Conservation (phyloP, 1,139 yeast genomes). For the Geotrichum phurueaensis region DNA sequence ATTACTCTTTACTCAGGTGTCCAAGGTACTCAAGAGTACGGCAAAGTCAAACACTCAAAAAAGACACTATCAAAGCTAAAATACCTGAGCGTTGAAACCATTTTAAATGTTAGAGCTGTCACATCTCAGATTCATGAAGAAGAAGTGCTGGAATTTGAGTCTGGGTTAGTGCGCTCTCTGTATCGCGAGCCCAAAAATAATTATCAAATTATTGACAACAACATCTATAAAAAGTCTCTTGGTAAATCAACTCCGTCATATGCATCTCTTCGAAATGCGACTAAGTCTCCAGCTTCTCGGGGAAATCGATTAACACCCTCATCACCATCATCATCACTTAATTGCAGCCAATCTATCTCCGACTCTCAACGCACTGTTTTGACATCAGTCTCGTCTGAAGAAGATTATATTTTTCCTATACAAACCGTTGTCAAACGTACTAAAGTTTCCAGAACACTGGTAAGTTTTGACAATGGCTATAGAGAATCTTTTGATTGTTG, state of each 20-base stretch:
- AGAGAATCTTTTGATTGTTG: constrained; percentile 10
- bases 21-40: constrained; percentile 5
- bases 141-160: not conserved
- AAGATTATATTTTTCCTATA: not conserved
- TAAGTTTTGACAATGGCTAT: constrained; percentile 14
- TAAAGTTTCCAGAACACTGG: constrained; percentile 2
- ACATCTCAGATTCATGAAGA: not conserved
- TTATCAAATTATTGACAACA: not conserved
- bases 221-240: not conserved
- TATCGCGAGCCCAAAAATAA: not conserved
- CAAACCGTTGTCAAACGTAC: not conserved
- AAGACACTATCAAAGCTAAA: constrained; percentile 6
- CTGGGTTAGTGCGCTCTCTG: not conserved
- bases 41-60: constrained; percentile 3
- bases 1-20: constrained; percentile 13
- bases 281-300: not conserved
- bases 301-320: not conserved
- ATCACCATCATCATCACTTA: not conserved
- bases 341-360: not conserved
- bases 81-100: constrained; percentile 8
- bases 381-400: not conserved
- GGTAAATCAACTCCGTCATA: not conserved
- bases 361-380: not conserved
- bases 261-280: not conserved
- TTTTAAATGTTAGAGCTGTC: constrained; percentile 10